A percentile compares a stretch with the other conserved stretches of the same genome.
These are phyloP conservation scores for Ustilago cynodontis DNA, from an alignment of 1,284 basidiomycete species.

Conservation along the genomic window DNA sequence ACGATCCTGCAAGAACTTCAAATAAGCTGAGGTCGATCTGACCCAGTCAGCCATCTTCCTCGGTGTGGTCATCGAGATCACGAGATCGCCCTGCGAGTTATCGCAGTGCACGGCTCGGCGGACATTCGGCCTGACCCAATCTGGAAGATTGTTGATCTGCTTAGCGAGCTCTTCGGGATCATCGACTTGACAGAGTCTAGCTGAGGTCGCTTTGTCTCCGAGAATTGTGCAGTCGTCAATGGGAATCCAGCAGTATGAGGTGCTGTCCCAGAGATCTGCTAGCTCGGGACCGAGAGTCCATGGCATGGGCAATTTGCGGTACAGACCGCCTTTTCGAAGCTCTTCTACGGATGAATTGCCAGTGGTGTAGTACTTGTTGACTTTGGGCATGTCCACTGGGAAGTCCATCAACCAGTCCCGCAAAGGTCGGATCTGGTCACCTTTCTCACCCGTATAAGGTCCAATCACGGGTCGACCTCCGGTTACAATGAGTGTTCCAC, in stretches of 20 bases:
- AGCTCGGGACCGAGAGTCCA: conserved; percentile 31
- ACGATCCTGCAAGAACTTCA: conserved; percentile 33
- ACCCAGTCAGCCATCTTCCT: conserved; percentile 48
- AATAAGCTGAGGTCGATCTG: conserved; percentile 40
- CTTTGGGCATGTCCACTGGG: conserved; percentile 23
- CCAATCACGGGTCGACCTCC: conserved; percentile 41
- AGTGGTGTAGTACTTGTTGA: conserved; percentile 22
- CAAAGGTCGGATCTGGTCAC: conserved; percentile 37
- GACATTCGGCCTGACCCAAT: conserved; percentile 33
- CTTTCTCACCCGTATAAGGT: conserved; percentile 33
- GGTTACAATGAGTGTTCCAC: conserved; percentile 37
- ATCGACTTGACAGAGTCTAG: conserved; percentile 22
- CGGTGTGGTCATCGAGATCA: conserved; percentile 38
- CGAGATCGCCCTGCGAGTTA: conserved; percentile 36
- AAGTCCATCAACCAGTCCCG: conserved; percentile 48
- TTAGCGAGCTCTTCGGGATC: conserved; percentile 22
- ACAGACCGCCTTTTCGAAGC: conserved; percentile 34
- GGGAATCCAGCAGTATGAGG: conserved; percentile 42
- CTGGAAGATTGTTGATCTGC: conserved; percentile 22
- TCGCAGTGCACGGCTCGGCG: conserved; percentile 37
- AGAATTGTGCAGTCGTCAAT: conserved; percentile 46
- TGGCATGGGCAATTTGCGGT: conserved; percentile 43
- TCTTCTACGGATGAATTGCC: conserved; percentile 1
- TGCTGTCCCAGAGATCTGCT: conserved; percentile 35
- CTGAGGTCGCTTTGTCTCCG: conserved; percentile 31